Conservation (phyloP, 108 stramenopile species). For the Seminavis robusta region DNA sequence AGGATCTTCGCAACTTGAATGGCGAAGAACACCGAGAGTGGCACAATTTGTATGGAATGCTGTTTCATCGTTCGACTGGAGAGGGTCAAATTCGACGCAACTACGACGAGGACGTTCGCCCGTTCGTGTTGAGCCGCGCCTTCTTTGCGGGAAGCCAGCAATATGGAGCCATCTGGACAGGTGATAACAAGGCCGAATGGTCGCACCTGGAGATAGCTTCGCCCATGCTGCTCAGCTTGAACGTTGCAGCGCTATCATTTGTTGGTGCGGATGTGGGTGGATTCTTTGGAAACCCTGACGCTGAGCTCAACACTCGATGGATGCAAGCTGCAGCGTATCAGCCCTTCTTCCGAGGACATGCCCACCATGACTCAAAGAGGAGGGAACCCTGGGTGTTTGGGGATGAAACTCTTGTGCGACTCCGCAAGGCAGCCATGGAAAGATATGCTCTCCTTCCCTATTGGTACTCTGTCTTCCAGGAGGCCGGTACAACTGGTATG, state of each 20-base stretch:
- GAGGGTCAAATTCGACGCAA: constrained; percentile 86
- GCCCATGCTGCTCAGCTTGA: constrained; percentile 95
- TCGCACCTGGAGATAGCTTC: constrained; percentile 86
- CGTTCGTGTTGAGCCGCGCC: constrained; percentile 94
- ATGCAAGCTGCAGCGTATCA: constrained; percentile 97
- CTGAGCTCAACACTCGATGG: constrained; percentile 98
- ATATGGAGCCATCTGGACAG: constrained; percentile 99
- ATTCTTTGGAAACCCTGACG: constrained; percentile 95
- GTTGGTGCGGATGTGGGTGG: constrained; percentile 99
- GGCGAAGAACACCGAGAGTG: constrained; percentile 98
- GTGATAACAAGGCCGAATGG: constrained; percentile 97
- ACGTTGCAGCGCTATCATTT: constrained; percentile 91
- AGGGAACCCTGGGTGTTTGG: constrained; percentile 99
- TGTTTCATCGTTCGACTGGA: constrained; percentile 94
- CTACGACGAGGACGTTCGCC: constrained; percentile 69
- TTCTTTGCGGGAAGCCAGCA: constrained; percentile 97
- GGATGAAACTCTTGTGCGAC: constrained; percentile 77
- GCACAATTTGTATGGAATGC: constrained; percentile 99
- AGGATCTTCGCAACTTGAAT: constrained; percentile 82
- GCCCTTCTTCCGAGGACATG: constrained; percentile 99
- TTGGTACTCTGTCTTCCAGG: constrained; percentile 95
- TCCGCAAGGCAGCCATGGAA: constrained; percentile 84
- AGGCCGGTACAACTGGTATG: constrained; percentile 84
- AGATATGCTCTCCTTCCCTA: constrained; percentile 96
- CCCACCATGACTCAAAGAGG: constrained; percentile 97